Conservation (phyloP, 345 rosid species). For the Mallotus nudiflorus region DNA sequence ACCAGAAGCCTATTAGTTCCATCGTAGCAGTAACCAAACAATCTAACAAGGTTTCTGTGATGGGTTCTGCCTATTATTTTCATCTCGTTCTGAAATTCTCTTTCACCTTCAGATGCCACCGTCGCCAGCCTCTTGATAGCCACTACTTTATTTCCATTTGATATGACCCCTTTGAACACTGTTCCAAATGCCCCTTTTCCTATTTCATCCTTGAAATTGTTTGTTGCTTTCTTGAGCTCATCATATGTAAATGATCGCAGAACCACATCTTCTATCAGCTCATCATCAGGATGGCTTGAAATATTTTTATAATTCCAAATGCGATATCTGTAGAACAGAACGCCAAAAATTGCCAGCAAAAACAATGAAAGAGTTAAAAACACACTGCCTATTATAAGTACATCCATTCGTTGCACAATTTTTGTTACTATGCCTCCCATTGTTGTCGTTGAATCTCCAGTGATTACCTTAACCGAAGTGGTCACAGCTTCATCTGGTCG, state of each 20-base stretch:
- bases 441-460: neutral
- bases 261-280: conserved; percentile 8
- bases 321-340: conserved; percentile 19
- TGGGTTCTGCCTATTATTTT: conserved; percentile 24
- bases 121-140: conserved; percentile 27
- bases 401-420: neutral
- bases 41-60: conserved; percentile 32
- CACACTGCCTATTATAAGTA: neutral
- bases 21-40: conserved; percentile 35
- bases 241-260: conserved; percentile 18
- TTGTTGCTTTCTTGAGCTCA: conserved; percentile 26
- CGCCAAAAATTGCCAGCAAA: conserved; percentile 16
- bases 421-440: neutral
- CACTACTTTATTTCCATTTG: neutral
- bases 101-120: conserved; percentile 17
- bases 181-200: conserved; percentile 22
- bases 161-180: conserved; percentile 28
- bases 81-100: conserved; percentile 30
- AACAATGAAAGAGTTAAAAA: conserved; percentile 7
- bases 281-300: neutral
- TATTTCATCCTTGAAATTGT: conserved; percentile 20
- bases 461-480: neutral
- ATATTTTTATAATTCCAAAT: conserved; percentile 11
- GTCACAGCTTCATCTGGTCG: neutral
- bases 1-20: conserved; percentile 24